Percentiles rank a stretch among this genome's conserved stretches.
Evolutionary conservation across 139 green algal genomes (phyloP).

Genomic region (Volvox africanus): DNA sequence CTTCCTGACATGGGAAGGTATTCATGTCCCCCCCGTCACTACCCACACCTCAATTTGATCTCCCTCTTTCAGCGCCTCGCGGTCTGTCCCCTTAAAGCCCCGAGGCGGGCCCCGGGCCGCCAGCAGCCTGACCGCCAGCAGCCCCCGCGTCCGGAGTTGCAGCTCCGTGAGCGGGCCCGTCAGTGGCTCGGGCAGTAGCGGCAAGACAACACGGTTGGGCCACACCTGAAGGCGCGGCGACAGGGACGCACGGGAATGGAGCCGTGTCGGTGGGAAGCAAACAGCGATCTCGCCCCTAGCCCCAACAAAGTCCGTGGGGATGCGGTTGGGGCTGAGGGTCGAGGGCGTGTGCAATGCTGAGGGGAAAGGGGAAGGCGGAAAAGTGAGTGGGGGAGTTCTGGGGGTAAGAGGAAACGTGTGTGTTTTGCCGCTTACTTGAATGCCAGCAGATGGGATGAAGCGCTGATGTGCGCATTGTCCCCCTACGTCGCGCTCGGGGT

Average conservation of each 20-base stretch:
- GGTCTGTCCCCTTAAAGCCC: not conserved
- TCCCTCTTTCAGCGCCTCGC: not conserved
- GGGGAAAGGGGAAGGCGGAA: no score
- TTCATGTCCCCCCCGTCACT: not conserved
- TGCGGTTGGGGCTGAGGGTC: no score
- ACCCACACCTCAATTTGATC: not conserved
- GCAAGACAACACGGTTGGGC: slow-evolving; percentile 28
- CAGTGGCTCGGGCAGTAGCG: slow-evolving; percentile 15
- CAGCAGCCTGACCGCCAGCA: slow-evolving; percentile 32
- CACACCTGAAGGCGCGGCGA: slow-evolving; percentile 7
- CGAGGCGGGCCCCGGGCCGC: not conserved
- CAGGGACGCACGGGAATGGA: not conserved
- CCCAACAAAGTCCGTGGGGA: no score
- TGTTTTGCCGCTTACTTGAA: no score
- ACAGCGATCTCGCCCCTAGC: no score
- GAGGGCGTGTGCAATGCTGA: no score
- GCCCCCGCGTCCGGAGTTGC: slow-evolving; percentile 29
- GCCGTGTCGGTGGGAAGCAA: no score
- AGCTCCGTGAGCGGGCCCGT: slow-evolving; percentile 22
- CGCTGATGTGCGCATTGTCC: not conserved
- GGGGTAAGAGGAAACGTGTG: no score
- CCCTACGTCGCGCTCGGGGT: no score
- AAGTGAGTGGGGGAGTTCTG: no score
- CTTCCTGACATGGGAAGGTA: no score
- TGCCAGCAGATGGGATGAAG: not conserved